Evolutionary conservation across 2,329 filamentous ascomycete genomes (phyloP).

Genomic region (Coniochaeta sp.): DNA sequence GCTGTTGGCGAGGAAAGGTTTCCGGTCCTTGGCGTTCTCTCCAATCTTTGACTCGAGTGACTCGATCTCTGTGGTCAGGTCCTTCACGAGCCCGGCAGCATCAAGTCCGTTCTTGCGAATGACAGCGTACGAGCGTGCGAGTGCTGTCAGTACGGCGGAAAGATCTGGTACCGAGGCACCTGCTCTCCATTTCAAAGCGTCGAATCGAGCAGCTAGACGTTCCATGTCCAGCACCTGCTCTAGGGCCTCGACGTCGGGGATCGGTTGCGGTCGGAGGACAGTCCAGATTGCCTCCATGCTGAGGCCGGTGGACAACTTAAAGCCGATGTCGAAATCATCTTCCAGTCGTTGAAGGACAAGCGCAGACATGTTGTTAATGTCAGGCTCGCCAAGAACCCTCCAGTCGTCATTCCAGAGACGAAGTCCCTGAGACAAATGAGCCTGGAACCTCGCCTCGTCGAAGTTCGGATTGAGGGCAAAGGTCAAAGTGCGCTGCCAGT

Average conservation of each 20-base stretch:
- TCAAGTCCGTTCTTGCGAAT: conserved; percentile 38
- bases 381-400: conserved; percentile 14
- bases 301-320: conserved; percentile 66
- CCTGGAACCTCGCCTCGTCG: conserved; percentile 58
- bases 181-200: conserved; percentile 52
- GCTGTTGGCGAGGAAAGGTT: conserved; percentile 44
- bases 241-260: conserved; percentile 38
- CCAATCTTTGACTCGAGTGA: conserved; percentile 40
- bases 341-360: conserved; percentile 35
- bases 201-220: conserved; percentile 51
- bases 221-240: conserved; percentile 44
- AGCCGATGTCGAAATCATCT: conserved; percentile 59
- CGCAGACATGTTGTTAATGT: conserved; percentile 29
- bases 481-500: conserved; percentile 46
- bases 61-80: conserved; percentile 43
- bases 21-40: conserved; percentile 29
- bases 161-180: conserved; percentile 44
- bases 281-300: conserved; percentile 79
- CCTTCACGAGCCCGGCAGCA: conserved; percentile 39
- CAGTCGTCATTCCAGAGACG: conserved; percentile 31
- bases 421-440: conserved; percentile 48
- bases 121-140: conserved; percentile 50
- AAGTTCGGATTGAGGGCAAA: conserved; percentile 40
- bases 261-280: conserved; percentile 56
- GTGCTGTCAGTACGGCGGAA: conserved; percentile 43